phyloP scores from a whole-genome alignment of 1,284 basidiomycete genomes.

The Boletus hoseneyae region DNA sequence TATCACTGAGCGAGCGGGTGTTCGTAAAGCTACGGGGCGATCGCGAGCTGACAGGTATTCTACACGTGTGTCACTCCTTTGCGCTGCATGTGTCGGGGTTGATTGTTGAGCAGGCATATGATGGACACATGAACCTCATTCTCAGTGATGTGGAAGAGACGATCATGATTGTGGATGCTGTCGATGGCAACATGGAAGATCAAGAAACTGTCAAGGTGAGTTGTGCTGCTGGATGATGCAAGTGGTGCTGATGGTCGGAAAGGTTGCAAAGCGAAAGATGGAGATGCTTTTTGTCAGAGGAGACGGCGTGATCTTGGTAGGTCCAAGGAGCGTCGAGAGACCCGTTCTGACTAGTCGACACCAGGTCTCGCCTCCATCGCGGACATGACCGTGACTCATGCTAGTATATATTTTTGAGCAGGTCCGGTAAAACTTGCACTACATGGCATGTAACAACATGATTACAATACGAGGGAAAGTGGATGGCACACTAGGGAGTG shows the following conservation, averaged over 20 bases:
- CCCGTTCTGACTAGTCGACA: constrained; percentile 10
- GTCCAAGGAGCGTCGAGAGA: constrained; percentile 13
- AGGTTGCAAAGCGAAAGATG: constrained; percentile 93
- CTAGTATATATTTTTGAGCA: constrained; percentile 27
- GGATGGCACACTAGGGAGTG: background rate
- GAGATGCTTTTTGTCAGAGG: constrained; percentile 99
- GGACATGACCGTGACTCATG: constrained; percentile 52
- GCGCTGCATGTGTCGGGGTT: constrained; percentile 11
- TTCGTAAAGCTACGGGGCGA: constrained; percentile 96
- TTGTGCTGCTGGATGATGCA: background rate
- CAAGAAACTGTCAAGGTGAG: constrained; percentile 62
- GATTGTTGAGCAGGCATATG: constrained; percentile 75
- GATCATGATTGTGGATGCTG: constrained; percentile 84
- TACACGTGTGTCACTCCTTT: constrained; percentile 69
- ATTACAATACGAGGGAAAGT: constrained; percentile 2
- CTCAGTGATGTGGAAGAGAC: constrained; percentile 97
- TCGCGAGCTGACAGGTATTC: constrained; percentile 85
- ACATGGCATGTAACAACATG: constrained; percentile 11
- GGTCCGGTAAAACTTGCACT: background rate
- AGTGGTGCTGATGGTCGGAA: constrained; percentile 11
- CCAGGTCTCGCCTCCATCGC: constrained; percentile 73
- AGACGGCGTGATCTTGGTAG: constrained; percentile 88
- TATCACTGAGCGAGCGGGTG: constrained; percentile 95
- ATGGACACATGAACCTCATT: constrained; percentile 99
- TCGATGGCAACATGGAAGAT: constrained; percentile 49